Conservation (phyloP, 2,329 filamentous ascomycete genomes). For the Cladosporium sp. region DNA sequence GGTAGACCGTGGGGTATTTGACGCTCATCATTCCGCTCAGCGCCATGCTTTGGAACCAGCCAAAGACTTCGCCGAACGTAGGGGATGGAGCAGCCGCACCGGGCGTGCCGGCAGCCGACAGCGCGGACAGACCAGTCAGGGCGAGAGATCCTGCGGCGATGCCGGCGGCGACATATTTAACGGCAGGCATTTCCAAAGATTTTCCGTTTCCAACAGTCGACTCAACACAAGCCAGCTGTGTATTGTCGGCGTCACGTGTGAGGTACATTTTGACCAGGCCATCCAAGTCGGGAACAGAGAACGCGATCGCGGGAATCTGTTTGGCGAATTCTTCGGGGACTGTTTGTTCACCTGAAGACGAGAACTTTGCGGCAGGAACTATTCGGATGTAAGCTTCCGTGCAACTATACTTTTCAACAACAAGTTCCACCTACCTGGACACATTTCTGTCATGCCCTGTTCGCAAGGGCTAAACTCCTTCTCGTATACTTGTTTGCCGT, state of each 20-base stretch:
- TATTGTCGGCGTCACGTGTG: constrained; percentile 54
- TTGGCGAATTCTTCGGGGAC: constrained; percentile 67
- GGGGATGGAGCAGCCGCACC: constrained; percentile 67
- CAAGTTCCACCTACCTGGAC: constrained; percentile 58
- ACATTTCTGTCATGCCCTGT: constrained; percentile 62
- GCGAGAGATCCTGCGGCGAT: constrained; percentile 78
- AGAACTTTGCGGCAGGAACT: constrained; percentile 71
- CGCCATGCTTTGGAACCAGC: constrained; percentile 89
- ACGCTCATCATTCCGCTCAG: constrained; percentile 96
- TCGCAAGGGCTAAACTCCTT: constrained; percentile 81
- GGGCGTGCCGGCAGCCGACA: constrained; percentile 55
- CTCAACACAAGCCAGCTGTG: constrained; percentile 66
- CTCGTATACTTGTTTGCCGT: constrained; percentile 73
- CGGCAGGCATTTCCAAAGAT: constrained; percentile 65
- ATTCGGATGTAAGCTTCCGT: constrained; percentile 6
- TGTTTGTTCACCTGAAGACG: constrained; percentile 62
- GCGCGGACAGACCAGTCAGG: constrained; percentile 50
- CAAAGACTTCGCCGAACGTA: constrained; percentile 76
- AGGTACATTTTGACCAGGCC: constrained; percentile 77
- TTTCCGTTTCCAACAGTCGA: constrained; percentile 83
- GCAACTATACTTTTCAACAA: not conserved
- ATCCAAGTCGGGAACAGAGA: constrained; percentile 82
- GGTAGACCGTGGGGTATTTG: constrained; percentile 78
- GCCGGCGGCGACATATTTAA: constrained; percentile 77
- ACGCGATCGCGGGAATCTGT: constrained; percentile 81